Conservation (phyloP, 495 filamentous ascomycete species). For the Daldinia decipiens region DNA sequence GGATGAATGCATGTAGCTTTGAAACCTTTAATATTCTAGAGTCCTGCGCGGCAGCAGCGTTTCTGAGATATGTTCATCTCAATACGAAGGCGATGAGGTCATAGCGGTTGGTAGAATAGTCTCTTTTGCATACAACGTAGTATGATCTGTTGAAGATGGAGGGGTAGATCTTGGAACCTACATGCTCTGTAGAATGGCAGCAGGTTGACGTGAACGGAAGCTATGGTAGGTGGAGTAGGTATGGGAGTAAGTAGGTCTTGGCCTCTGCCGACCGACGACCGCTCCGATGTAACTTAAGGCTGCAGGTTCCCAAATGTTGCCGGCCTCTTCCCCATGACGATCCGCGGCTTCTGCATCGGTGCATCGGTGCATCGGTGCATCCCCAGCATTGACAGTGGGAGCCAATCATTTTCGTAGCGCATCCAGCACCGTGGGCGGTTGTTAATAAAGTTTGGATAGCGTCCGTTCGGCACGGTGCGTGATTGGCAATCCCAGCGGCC, state of each 20-base stretch:
- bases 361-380: constrained; percentile 24
- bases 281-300: constrained; percentile 45
- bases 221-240: constrained; percentile 13
- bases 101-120: constrained; percentile 16
- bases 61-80: constrained; percentile 20
- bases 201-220: constrained; percentile 22
- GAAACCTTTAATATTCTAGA: constrained; percentile 3
- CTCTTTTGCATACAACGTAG: constrained; percentile 36
- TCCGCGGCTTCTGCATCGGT: constrained; percentile 30
- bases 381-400: constrained; percentile 25
- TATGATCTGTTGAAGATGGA: constrained; percentile 45
- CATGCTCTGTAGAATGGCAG: constrained; percentile 29
- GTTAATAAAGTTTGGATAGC: constrained; percentile 40
- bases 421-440: constrained; percentile 25
- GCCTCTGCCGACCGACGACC: constrained; percentile 24
- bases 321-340: constrained; percentile 36
- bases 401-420: constrained; percentile 43
- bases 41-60: constrained; percentile 27
- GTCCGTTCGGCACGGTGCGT: constrained; percentile 44
- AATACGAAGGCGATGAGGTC: constrained; percentile 35
- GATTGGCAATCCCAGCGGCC: constrained; percentile 32
- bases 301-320: constrained; percentile 40
- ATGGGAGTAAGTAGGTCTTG: constrained; percentile 4
- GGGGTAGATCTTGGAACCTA: constrained; percentile 46
- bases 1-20: not conserved